Percentiles rank a stretch among this genome's conserved stretches.
phyloP scores from a whole-genome alignment of 768 basidiomycete species.

The Lactifluus volemus region DNA sequence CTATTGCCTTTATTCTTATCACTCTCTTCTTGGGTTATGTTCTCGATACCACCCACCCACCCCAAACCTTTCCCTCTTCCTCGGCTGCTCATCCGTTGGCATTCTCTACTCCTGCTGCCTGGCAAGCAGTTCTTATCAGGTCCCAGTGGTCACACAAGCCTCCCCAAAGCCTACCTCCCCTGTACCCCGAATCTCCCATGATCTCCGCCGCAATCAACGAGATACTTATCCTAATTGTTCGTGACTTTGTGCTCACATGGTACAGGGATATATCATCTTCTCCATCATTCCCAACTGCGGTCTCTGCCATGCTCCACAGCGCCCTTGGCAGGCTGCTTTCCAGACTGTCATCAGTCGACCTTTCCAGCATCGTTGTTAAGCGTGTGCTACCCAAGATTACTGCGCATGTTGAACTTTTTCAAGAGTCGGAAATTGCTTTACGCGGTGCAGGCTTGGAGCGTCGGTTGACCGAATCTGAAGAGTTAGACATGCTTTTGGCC shows the following conservation, averaged over 20 bases:
- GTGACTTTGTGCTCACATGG: conserved; percentile 88
- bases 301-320: conserved; percentile 66
- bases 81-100: conserved; percentile 63
- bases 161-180: conserved; percentile 55
- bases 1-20: conserved; percentile 29
- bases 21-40: conserved; percentile 49
- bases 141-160: conserved; percentile 82
- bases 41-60: conserved; percentile 41
- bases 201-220: conserved; percentile 71
- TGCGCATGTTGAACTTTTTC: conserved; percentile 81
- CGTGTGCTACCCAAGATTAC: conserved; percentile 86
- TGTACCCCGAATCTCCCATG: conserved; percentile 54
- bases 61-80: conserved; percentile 32
- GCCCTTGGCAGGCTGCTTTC: conserved; percentile 50
- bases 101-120: conserved; percentile 90
- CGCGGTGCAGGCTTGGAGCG: conserved; percentile 78
- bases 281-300: conserved; percentile 79
- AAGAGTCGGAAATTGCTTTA: conserved; percentile 79
- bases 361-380: conserved; percentile 69
- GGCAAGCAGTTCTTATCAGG: conserved; percentile 83
- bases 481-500: conserved; percentile 79
- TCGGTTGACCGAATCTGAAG: conserved; percentile 80
- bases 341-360: conserved; percentile 52
- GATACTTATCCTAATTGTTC: conserved; percentile 68
- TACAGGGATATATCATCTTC: conserved; percentile 81